Percentiles rank a stretch among this genome's conserved stretches.
Conservation (phyloP, 2,329 filamentous ascomycete species). For the Calonectria pseudoreteaudii region DNA sequence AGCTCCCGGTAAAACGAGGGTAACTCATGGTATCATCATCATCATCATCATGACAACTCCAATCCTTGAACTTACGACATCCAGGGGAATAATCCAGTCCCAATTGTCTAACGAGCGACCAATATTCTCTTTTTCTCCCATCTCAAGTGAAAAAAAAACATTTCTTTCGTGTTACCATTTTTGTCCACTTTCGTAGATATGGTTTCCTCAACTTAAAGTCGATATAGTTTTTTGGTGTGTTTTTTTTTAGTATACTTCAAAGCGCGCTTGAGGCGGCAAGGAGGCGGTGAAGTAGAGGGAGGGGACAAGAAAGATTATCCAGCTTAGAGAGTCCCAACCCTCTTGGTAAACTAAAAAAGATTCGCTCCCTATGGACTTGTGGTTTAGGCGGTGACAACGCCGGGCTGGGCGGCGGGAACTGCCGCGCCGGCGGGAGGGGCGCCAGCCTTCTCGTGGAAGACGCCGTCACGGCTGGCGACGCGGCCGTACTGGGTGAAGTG, state of each 20-base stretch:
- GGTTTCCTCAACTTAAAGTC: not conserved
- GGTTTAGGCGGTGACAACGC: not conserved
- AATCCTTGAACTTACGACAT: not conserved
- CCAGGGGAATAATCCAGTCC: not conserved
- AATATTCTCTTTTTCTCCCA: not conserved
- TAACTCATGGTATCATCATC: slow-evolving; percentile 32
- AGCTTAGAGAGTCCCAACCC: not conserved
- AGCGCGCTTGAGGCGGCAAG: not conserved
- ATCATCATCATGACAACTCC: not conserved
- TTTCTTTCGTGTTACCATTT: not conserved
- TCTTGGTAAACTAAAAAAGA: not conserved
- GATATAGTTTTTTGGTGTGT: not conserved
- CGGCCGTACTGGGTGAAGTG: slow-evolving; percentile 68
- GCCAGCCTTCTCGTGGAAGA: slow-evolving; percentile 59
- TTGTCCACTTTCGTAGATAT: not conserved
- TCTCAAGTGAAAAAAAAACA: not conserved
- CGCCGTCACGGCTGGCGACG: slow-evolving; percentile 53
- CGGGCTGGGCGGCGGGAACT: slow-evolving; percentile 15
- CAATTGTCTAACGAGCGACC: not conserved
- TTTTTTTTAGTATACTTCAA: not conserved
- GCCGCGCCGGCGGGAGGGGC: slow-evolving; percentile 26
- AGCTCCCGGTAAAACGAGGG: slow-evolving; percentile 37
- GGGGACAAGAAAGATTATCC: not conserved
- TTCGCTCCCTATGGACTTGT: not conserved
- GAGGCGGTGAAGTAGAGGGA: not conserved